Evolutionary conservation across 208 protist species (phyloP).

Genomic region (Entamoeba dispar): DNA sequence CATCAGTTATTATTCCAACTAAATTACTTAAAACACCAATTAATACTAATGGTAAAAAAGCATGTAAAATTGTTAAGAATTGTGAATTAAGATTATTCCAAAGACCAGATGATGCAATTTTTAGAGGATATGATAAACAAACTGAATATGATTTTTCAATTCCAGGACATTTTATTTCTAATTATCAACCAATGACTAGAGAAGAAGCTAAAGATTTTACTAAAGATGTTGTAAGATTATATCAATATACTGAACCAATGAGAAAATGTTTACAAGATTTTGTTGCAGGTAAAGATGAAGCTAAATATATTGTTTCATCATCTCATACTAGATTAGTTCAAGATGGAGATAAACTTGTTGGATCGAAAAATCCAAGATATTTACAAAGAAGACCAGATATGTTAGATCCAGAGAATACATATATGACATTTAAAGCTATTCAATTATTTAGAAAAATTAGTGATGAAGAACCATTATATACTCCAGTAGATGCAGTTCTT

Average conservation of each 20-base stretch:
- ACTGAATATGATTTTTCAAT: constrained; percentile 11
- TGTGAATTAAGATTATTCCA: constrained; percentile 36
- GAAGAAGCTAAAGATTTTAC: not conserved
- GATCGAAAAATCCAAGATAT: constrained; percentile 24
- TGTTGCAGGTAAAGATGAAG: not conserved
- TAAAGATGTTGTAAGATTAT: constrained; percentile 15
- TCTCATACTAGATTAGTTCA: constrained; percentile 14
- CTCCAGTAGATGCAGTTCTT: constrained; percentile 17
- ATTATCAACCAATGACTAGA: constrained; percentile 26
- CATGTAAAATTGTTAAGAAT: constrained; percentile 29
- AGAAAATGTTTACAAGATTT: constrained; percentile 5
- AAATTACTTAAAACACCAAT: not conserved
- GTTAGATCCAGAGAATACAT: not conserved
- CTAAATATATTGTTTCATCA: constrained; percentile 4
- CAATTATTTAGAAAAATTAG: constrained; percentile 7
- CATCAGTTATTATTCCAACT: constrained; percentile 22
- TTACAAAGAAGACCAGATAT: constrained; percentile 16
- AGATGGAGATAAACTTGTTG: not conserved
- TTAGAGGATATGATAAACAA: constrained; percentile 25
- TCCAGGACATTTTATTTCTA: constrained; percentile 21
- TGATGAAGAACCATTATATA: constrained; percentile 1
- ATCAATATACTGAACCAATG: constrained; percentile 29
- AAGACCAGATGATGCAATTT: constrained; percentile 31
- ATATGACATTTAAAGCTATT: constrained; percentile 6
- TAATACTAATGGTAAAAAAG: not conserved